phyloP scores from a whole-genome alignment of 2,329 filamentous ascomycete species.

The Ustulina deusta region DNA sequence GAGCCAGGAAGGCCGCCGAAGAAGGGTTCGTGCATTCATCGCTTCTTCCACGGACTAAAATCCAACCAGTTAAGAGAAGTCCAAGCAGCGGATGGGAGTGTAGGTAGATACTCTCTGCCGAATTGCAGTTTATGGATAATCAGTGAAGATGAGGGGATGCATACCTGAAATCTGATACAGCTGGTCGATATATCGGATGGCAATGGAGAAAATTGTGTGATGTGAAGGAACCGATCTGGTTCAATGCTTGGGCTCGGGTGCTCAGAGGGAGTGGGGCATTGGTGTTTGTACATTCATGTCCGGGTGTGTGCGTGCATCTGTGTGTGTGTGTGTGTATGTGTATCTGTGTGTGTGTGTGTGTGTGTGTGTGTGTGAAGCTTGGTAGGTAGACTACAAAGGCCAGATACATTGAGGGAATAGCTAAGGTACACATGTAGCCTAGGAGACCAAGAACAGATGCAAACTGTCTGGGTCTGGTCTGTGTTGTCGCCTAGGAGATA shows the following conservation, averaged over 20 bases:
- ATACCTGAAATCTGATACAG: not conserved
- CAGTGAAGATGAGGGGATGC: not conserved
- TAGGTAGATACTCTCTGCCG: not conserved
- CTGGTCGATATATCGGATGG: not conserved
- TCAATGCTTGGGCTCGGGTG: not conserved
- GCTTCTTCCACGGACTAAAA: not conserved
- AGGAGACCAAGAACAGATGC: not conserved
- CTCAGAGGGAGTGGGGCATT: not conserved
- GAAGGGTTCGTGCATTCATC: conserved; percentile 1
- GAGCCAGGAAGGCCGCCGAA: conserved; percentile 1
- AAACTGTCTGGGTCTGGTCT: not conserved
- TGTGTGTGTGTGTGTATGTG: too few relatives aligned
- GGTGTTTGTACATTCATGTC: not conserved
- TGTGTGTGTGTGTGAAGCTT: not conserved
- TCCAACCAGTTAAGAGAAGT: not conserved
- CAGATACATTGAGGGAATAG: not conserved
- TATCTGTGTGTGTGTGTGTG: not conserved
- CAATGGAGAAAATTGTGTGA: too few relatives aligned
- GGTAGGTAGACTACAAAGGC: not conserved
- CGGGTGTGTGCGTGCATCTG: not conserved
- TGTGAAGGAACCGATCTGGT: not conserved
- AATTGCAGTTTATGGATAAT: not conserved
- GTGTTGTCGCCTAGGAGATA: not conserved
- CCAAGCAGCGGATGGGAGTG: not conserved
- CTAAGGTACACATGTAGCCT: not conserved